phyloP scores from a whole-genome alignment of 495 filamentous ascomycete species.

The Lichina pygmaea region DNA sequence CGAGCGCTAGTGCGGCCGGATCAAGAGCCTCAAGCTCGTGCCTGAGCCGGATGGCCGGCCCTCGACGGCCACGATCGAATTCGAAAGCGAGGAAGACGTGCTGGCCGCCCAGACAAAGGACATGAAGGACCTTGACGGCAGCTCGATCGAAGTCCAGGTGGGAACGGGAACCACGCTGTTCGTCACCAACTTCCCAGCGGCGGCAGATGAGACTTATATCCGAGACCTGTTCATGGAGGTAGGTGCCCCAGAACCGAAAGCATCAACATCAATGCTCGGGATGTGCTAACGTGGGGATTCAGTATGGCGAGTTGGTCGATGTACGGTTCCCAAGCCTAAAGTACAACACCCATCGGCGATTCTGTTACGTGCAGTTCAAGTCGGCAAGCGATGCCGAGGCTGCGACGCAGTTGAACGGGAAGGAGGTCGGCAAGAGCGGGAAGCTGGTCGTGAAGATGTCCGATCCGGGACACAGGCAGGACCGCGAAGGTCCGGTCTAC shows the following conservation, averaged over 20 bases:
- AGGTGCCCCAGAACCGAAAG: constrained; percentile 5
- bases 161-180: constrained; percentile 57
- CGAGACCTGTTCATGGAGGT: constrained; percentile 43
- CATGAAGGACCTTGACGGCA: constrained; percentile 42
- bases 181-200: constrained; percentile 73
- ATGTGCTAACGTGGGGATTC: not conserved
- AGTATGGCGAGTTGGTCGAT: constrained; percentile 59
- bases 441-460: constrained; percentile 59
- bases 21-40: constrained; percentile 45
- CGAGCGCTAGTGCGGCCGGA: constrained; percentile 34
- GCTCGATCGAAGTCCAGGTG: constrained; percentile 40
- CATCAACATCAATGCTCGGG: not conserved
- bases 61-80: constrained; percentile 60
- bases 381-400: constrained; percentile 31
- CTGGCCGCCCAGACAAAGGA: constrained; percentile 54
- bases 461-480: constrained; percentile 47
- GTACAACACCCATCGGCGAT: constrained; percentile 62
- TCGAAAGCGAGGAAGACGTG: constrained; percentile 53
- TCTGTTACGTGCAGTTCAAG: constrained; percentile 80
- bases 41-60: constrained; percentile 26
- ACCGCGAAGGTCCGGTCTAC: constrained; percentile 50
- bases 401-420: constrained; percentile 45
- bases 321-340: constrained; percentile 80
- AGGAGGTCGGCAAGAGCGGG: constrained; percentile 31
- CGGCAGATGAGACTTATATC: constrained; percentile 59